Evolutionary conservation across 306 rosid species (phyloP).

Genomic region (Lablab purpureus): DNA sequence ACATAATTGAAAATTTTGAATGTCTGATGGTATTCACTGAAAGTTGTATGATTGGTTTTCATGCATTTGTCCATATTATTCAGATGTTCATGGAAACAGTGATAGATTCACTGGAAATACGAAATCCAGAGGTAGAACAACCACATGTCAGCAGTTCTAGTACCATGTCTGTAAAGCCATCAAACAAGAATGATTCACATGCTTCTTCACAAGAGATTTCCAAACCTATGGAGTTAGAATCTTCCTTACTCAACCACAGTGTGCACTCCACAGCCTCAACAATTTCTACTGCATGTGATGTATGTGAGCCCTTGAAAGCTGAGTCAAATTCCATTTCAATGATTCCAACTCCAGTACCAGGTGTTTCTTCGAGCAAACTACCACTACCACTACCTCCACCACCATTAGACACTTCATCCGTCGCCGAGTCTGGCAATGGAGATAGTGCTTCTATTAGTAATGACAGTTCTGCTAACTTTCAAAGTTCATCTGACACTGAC

Average conservation of each 20-base stretch:
- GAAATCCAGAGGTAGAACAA: conserved; percentile 54
- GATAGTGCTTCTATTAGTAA: conserved; percentile 50
- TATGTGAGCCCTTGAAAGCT: conserved; percentile 43
- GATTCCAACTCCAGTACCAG: conserved; percentile 39
- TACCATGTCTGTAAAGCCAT: conserved; percentile 44
- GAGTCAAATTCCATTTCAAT: conserved; percentile 52
- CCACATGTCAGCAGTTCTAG: conserved; percentile 30
- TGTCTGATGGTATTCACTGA: background rate
- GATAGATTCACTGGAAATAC: conserved; percentile 62
- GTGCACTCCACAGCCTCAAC: conserved; percentile 47
- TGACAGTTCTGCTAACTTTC: conserved; percentile 54
- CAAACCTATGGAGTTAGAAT: conserved; percentile 47
- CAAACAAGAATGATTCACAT: conserved; percentile 44
- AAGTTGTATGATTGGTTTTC: background rate
- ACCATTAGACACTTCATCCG: conserved; percentile 43
- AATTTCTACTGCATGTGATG: conserved; percentile 49
- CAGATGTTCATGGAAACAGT: conserved; percentile 93
- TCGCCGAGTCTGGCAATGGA: conserved; percentile 48
- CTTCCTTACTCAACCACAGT: conserved; percentile 42
- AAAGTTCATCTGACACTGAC: conserved; percentile 69
- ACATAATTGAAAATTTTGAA: conserved; percentile 33
- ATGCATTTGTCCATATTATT: conserved; percentile 32
- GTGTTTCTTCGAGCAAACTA: conserved; percentile 41
- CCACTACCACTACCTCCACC: background rate
- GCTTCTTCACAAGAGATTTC: conserved; percentile 34